Base-by-base conservation (phyloP, 73 alveolate genomes). In the Halteria grandinella region DNA sequence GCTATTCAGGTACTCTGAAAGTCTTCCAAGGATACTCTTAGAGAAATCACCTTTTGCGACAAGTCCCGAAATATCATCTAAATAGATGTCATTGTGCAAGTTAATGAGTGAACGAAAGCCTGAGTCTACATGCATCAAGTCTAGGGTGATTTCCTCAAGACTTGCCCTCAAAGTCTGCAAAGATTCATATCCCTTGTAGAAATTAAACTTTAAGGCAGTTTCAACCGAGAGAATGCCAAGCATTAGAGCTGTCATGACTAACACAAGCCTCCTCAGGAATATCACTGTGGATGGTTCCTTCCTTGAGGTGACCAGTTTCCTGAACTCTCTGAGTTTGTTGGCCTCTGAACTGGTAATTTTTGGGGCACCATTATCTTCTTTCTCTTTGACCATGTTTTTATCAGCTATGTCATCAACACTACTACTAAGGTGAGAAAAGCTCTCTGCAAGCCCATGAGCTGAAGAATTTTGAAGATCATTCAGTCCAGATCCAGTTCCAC, bases 231-330 rank as follows among this genome's bases (percentile, higher is more conserved):
- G 48, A 5, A 60, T 24, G 24, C 60, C 77, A 15, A 60, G 27
- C 5, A 60, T 60, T 18, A 60, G 18, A 1, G 77, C 55, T 1
- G 77, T 60, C 17, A 60, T 45, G 27, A 60, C 21, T 2, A 60
- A 1, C 1, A 60, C 77, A 39, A 60, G 43, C 43, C 77, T 60
- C 24, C 77, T 60, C 10, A 60, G 51, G 41, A 60, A 60, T 11
- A 60, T 60, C 7, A 60, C 77, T 10, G 55, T 60, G 1, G 25
- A 37, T 7, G 77, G 77, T 37, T 60, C 55, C 27, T 39, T 60
- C 21, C 77, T 5, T 40, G 59, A n/a, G 59, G 37, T 60, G 5
- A 60, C 77, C 77, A 60, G 37, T 60, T 60, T 60, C 58, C 77
- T 60, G 25, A 60, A 60, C 43, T 60, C 77, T 60, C 58, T 60